These are phyloP conservation scores for Penicillium ochrochloron DNA, from an alignment of 495 filamentous ascomycete genomes.

Conservation along the genomic window DNA sequence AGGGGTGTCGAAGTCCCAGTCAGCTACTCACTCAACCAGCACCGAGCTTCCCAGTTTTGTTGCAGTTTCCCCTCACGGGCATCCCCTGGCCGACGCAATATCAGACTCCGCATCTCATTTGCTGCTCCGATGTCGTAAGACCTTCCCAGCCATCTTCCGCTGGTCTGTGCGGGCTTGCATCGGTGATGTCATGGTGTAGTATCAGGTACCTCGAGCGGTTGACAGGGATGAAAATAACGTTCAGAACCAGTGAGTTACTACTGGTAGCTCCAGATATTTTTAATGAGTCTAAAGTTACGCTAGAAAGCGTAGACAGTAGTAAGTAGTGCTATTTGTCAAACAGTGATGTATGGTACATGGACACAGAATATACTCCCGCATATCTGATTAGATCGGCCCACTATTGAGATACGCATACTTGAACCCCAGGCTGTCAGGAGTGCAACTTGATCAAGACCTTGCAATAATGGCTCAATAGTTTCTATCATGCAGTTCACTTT, in stretches of 20 bases:
- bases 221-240: background rate
- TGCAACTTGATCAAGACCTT: background rate
- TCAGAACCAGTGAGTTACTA: background rate
- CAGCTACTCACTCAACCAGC: background rate
- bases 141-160: constrained; percentile 19
- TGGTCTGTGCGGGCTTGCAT: constrained; percentile 31
- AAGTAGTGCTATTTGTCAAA: no score
- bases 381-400: constrained; percentile 23
- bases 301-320: no score
- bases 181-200: constrained; percentile 30
- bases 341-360: background rate
- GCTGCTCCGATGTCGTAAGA: constrained; percentile 27
- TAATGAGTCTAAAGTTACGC: no score
- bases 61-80: constrained; percentile 6
- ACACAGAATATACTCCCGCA: constrained; percentile 8
- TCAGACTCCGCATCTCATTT: constrained; percentile 1
- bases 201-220: background rate
- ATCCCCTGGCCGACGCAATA: background rate
- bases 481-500: no score
- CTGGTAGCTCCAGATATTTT: background rate
- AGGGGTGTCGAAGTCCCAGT: background rate
- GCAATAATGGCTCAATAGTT: background rate
- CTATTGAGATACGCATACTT: background rate
- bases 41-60: constrained; percentile 7
- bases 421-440: no score